Evolutionary conservation across 1,284 basidiomycete genomes (phyloP).

Genomic region (Puccinia hordei): DNA sequence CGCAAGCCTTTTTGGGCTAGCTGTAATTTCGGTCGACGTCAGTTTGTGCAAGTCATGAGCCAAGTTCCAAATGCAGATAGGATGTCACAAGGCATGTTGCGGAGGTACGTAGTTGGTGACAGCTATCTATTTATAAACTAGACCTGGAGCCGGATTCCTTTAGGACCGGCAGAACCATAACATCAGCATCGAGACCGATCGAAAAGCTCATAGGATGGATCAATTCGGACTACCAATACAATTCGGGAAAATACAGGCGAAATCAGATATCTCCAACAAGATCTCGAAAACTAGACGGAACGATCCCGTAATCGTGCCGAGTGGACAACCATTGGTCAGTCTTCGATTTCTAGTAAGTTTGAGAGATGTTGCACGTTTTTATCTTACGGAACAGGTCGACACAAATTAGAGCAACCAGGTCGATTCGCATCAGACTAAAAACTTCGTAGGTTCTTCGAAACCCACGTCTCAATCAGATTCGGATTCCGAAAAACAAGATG

Average conservation of each 20-base stretch:
- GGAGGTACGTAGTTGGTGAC: too few species aligned
- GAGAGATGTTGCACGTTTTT: background rate
- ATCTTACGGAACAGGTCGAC: constrained; percentile 6
- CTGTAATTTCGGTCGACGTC: too few species aligned
- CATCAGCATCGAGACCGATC: too few species aligned
- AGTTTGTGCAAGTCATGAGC: too few species aligned
- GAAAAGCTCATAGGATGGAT: too few species aligned
- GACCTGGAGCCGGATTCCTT: too few species aligned
- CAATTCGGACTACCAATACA: too few species aligned
- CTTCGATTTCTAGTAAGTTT: background rate
- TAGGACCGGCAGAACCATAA: too few species aligned
- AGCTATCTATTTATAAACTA: too few species aligned
- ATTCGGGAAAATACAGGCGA: constrained; percentile 27
- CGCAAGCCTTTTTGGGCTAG: too few species aligned
- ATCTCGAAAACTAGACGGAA: constrained; percentile 47
- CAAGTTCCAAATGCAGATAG: too few species aligned
- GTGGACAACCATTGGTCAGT: constrained; percentile 20
- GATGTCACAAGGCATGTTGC: too few species aligned
- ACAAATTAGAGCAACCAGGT: background rate
- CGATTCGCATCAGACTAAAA: background rate
- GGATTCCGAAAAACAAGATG: constrained; percentile 24
- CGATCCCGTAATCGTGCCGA: background rate
- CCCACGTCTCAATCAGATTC: background rate
- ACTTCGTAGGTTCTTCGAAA: background rate
- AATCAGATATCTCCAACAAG: constrained; percentile 34